Evolutionary conservation across 2,329 filamentous ascomycete species (phyloP).

Genomic region (Ceratocystis colombiana): DNA sequence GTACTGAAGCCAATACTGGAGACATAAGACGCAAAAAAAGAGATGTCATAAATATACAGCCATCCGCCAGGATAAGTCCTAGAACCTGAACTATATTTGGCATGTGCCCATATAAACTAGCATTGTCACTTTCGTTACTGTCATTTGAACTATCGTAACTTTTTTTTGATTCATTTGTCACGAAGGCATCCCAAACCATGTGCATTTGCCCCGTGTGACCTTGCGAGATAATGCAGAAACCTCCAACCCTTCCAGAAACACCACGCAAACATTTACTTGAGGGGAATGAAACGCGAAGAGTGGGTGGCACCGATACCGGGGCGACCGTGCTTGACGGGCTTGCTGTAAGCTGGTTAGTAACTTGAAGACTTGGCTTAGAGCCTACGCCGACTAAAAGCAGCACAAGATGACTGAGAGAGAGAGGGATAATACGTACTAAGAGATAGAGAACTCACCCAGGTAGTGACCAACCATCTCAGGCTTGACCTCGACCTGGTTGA

Average conservation of each 20-base stretch:
- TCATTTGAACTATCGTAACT: conserved; percentile 25
- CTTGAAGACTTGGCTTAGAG: neutral
- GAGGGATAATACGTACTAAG: conserved; percentile 64
- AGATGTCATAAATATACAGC: neutral
- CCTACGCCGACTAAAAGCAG: neutral
- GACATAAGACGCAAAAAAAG: neutral
- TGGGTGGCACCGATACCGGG: conserved; percentile 99
- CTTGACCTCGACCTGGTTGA: conserved; percentile 99
- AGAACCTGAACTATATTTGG: conserved; percentile 18
- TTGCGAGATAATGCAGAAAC: conserved; percentile 40
- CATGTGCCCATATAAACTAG: conserved; percentile 20
- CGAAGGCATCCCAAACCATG: conserved; percentile 25
- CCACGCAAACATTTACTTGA: conserved; percentile 61
- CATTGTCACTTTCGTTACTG: conserved; percentile 22
- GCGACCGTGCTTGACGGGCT: conserved; percentile 99
- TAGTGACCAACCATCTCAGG: conserved; percentile 99
- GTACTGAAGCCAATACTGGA: neutral
- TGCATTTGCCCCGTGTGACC: conserved; percentile 23
- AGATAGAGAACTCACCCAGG: conserved; percentile 98
- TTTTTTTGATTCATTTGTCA: conserved; percentile 26
- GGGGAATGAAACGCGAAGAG: conserved; percentile 99
- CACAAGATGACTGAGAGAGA: neutral
- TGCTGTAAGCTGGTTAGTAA: conserved; percentile 56
- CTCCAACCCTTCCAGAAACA: conserved; percentile 32
- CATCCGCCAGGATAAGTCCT: neutral